Percentiles rank a stretch among this genome's conserved stretches.
phyloP scores from a whole-genome alignment of 2,329 filamentous ascomycete genomes.

The Polychaeton citri region DNA sequence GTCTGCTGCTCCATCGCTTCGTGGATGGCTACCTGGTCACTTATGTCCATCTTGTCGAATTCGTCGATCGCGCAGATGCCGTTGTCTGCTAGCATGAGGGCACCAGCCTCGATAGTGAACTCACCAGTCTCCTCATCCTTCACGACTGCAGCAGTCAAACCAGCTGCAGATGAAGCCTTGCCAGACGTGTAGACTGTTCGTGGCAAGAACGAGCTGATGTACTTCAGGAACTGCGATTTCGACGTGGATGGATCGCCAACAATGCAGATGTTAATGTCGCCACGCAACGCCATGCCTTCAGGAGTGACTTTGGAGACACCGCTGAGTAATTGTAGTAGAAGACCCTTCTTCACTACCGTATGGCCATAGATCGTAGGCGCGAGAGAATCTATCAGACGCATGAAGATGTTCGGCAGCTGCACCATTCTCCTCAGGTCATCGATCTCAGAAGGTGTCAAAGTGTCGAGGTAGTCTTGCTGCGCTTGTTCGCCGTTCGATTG shows the following conservation, averaged over 20 bases:
- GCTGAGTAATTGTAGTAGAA: conserved; percentile 89
- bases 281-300: conserved; percentile 89
- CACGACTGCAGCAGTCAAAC: conserved; percentile 90
- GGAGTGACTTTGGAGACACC: conserved; percentile 84
- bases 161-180: conserved; percentile 91
- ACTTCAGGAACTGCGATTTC: conserved; percentile 97
- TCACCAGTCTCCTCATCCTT: conserved; percentile 98
- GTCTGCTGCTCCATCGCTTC: conserved; percentile 99
- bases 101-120: conserved; percentile 96
- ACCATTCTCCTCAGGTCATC: conserved; percentile 88
- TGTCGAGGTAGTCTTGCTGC: conserved; percentile 75
- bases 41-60: conserved; percentile 99
- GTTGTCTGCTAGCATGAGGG: conserved; percentile 91
- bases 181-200: conserved; percentile 95
- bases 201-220: conserved; percentile 92
- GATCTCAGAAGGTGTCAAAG: conserved; percentile 75
- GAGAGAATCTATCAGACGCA: conserved; percentile 79
- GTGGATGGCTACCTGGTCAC: conserved; percentile 95
- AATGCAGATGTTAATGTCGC: conserved; percentile 97
- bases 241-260: conserved; percentile 94
- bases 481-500: conserved; percentile 67
- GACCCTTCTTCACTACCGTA: conserved; percentile 92
- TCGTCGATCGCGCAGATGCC: conserved; percentile 98
- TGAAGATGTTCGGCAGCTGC: conserved; percentile 90
- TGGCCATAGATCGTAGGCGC: conserved; percentile 97